These are phyloP conservation scores for Termitomyces sp. DNA, from an alignment of 768 basidiomycete genomes.

Conservation along the genomic window DNA sequence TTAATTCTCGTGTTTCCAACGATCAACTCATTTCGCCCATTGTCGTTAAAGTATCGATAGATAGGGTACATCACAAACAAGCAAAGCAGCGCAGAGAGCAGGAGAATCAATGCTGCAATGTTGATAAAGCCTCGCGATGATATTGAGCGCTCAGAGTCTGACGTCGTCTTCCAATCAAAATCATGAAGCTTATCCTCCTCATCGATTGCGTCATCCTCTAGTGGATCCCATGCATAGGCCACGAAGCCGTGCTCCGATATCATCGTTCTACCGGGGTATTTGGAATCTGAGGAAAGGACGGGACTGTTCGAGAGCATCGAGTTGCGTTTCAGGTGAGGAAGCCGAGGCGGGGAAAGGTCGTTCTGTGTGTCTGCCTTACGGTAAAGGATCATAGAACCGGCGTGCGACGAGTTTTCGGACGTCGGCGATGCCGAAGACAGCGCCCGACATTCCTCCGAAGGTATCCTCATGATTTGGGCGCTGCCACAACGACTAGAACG, in stretches of 20 bases:
- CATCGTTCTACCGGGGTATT: conserved; percentile 46
- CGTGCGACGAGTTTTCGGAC: neutral
- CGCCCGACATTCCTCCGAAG: conserved; percentile 17
- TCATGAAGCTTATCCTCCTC: conserved; percentile 63
- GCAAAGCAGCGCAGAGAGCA: conserved; percentile 50
- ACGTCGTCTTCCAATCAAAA: conserved; percentile 26
- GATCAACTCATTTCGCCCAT: conserved; percentile 33
- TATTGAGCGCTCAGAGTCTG: conserved; percentile 13
- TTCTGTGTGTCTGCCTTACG: conserved; percentile 22
- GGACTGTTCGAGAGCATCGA: conserved; percentile 32
- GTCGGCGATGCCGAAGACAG: conserved; percentile 5
- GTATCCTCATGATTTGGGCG: conserved; percentile 12
- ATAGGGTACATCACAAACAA: conserved; percentile 82
- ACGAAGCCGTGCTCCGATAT: conserved; percentile 32
- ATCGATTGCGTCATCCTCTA: conserved; percentile 28
- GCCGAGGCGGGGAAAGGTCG: conserved; percentile 28
- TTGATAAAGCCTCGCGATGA: conserved; percentile 44
- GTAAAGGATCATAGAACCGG: conserved; percentile 31
- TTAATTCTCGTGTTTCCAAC: conserved; percentile 58
- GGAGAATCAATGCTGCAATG: conserved; percentile 52
- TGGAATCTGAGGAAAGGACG: conserved; percentile 50
- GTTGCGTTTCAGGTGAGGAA: conserved; percentile 19
- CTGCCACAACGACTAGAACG: conserved; percentile 13
- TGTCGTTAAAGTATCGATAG: conserved; percentile 31
- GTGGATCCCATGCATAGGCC: conserved; percentile 62